Conservation (phyloP, 2,329 filamentous ascomycete species). For the Ascochyta fabae region DNA sequence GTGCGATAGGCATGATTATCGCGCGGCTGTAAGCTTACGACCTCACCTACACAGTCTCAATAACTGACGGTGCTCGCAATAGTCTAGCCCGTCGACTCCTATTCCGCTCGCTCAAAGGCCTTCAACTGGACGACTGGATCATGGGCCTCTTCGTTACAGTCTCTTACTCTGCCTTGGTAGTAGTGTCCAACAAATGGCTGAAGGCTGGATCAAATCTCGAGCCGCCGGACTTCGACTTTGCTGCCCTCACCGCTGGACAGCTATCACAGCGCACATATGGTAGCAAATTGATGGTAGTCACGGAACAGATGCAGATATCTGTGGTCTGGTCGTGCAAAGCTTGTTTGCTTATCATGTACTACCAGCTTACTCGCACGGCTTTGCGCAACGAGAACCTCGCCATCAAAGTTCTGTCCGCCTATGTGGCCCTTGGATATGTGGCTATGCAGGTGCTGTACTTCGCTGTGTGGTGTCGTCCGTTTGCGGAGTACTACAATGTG, state of each 20-base stretch:
- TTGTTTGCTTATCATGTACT: slow-evolving; percentile 62
- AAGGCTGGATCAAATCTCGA: slow-evolving; percentile 53
- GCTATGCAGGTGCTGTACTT: slow-evolving; percentile 59
- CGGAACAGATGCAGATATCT: slow-evolving; percentile 60
- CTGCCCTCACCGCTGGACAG: slow-evolving; percentile 46
- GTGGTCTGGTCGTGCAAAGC: slow-evolving; percentile 61
- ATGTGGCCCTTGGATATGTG: slow-evolving; percentile 57
- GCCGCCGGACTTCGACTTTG: slow-evolving; percentile 55
- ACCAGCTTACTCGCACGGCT: slow-evolving; percentile 53
- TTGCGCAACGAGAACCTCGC: slow-evolving; percentile 35
- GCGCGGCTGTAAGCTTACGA: slow-evolving; percentile 48
- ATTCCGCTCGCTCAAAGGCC: slow-evolving; percentile 55
- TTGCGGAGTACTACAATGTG: slow-evolving; percentile 60
- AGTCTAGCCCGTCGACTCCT: slow-evolving; percentile 54
- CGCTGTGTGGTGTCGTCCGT: slow-evolving; percentile 62
- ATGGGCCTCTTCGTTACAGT: slow-evolving; percentile 59
- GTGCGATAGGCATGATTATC: slow-evolving; percentile 50
- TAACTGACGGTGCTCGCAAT: slow-evolving; percentile 9
- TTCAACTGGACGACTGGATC: slow-evolving; percentile 65
- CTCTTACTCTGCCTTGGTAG: slow-evolving; percentile 59
- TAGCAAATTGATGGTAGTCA: slow-evolving; percentile 59
- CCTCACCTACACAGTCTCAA: slow-evolving; percentile 1
- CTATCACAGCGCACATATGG: slow-evolving; percentile 40
- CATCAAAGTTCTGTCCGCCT: slow-evolving; percentile 55
- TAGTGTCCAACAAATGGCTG: slow-evolving; percentile 54